These are phyloP conservation scores for Crotalaria pallida DNA, from an alignment of 306 rosid species.

Conservation along the genomic window DNA sequence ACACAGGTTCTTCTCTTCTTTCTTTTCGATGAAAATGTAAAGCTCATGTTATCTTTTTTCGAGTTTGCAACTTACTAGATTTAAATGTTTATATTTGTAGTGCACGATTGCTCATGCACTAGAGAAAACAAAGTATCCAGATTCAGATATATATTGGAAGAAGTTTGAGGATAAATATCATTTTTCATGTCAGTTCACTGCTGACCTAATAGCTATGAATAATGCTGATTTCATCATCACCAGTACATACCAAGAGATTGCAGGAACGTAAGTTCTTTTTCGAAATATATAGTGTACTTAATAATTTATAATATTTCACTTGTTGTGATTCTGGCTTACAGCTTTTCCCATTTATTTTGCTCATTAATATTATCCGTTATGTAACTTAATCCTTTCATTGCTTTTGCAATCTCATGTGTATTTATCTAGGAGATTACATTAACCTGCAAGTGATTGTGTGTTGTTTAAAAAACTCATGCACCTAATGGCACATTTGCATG, in stretches of 20 bases:
- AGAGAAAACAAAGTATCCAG: constrained; percentile 83
- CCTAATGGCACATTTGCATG: not conserved
- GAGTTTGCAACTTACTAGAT: constrained; percentile 11
- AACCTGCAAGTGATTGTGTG: not conserved
- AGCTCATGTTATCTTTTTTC: not conserved
- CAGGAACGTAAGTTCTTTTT: constrained; percentile 69
- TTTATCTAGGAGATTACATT: constrained; percentile 2
- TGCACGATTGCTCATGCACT: constrained; percentile 78
- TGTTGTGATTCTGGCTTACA: not conserved
- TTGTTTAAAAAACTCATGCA: not conserved
- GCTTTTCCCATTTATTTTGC: not conserved
- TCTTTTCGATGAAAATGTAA: not conserved
- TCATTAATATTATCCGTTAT: not conserved
- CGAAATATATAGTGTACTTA: not conserved
- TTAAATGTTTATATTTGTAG: constrained; percentile 34
- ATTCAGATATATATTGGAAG: constrained; percentile 83
- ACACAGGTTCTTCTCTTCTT: constrained; percentile 56
- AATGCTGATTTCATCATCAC: constrained; percentile 81
- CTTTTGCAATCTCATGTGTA: not conserved
- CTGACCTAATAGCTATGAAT: constrained; percentile 79
- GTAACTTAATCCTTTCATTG: not conserved
- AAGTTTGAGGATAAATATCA: constrained; percentile 77
- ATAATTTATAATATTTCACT: not conserved
- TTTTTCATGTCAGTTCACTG: constrained; percentile 80
- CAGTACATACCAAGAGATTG: constrained; percentile 94